Evolutionary conservation across 331 rosid genomes (phyloP).

Genomic region (Rosa hybrid): DNA sequence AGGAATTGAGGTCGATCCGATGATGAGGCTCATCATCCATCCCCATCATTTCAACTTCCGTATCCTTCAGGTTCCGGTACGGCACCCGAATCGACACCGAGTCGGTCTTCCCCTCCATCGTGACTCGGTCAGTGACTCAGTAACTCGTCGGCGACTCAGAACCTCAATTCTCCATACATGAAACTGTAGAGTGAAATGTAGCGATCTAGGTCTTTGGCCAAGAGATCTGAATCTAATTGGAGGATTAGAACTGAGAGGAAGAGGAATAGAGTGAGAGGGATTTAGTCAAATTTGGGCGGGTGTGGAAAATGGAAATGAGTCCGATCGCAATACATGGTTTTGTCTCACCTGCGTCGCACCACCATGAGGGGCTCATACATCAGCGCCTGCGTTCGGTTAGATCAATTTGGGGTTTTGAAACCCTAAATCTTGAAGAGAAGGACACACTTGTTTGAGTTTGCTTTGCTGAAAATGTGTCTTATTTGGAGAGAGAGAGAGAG

Average conservation of each 20-base stretch:
- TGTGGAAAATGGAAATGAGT: conserved; percentile 21
- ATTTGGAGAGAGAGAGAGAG: no score
- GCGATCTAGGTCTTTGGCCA: neutral
- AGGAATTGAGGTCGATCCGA: conserved; percentile 53
- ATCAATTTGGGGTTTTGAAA: no score
- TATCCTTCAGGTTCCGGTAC: conserved; percentile 64
- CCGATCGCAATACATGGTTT: conserved; percentile 26
- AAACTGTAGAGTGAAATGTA: neutral
- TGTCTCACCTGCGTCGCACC: conserved; percentile 28
- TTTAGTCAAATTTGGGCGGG: conserved; percentile 50
- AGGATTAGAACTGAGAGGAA: neutral
- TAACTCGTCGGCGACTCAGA: conserved; percentile 3
- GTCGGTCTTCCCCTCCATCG: conserved; percentile 67
- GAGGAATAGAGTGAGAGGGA: no score
- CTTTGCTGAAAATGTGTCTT: no score
- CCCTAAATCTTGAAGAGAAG: no score
- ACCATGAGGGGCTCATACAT: neutral
- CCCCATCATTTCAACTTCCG: conserved; percentile 70
- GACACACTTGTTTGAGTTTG: neutral
- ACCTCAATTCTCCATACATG: conserved; percentile 17
- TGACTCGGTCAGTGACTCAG: conserved; percentile 35
- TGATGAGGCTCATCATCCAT: conserved; percentile 50
- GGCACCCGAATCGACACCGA: conserved; percentile 72
- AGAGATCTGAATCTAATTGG: conserved; percentile 15
- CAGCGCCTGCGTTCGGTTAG: no score